Evolutionary conservation across 2,329 filamentous ascomycete genomes (phyloP), one percentile per base, ranked within the genome.

Genomic region (Penicillium digitatum): DNA sequence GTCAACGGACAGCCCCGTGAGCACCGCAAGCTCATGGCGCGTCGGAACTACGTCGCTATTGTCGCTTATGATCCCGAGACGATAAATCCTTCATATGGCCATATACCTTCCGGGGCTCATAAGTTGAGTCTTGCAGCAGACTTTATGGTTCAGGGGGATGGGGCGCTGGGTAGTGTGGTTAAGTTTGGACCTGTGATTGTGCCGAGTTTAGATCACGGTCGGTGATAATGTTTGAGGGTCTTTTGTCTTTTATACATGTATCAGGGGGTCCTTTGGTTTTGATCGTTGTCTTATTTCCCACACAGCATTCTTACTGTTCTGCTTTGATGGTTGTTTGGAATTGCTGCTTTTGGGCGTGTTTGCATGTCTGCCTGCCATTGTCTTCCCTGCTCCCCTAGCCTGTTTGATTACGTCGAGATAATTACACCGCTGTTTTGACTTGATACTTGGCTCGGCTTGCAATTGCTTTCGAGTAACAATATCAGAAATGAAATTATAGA

Each of bases 181-280:
- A 99, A 99, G 78, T 99, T 96, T 72, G 94, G 94, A 0, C 94
- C 94, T 11, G 94, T 99, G 16, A 92, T 97, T 74, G 86, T 99
- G 64, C 94, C 94, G 37, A 91, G 87, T 74, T 74, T 93, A 60
- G 89, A 92, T 72, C 87, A 85, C 76, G 88, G 88, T 20, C 77
- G 84, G 65, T 89, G 54, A 61, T 20, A 7, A 22, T 16, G 12
- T n/a, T 35, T 48, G 12, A 48, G 8, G 35, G 50, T 39, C 47
- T 26, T 12, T 54, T 12, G 16, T 29, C 22, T 18, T 54, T 34
- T 48, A 42, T 27, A 40, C 12, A 8, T 40, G 22, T n/a, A 18
- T 27, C 7, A 10, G n/a, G 7, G 24, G 16, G 10, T 20, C n/a
- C 1, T 32, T 32, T 22, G 26, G 11, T 29, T 45, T 24, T 9